Base-by-base conservation (phyloP, 768 basidiomycete genomes). In the Lactarius hatsudake region DNA sequence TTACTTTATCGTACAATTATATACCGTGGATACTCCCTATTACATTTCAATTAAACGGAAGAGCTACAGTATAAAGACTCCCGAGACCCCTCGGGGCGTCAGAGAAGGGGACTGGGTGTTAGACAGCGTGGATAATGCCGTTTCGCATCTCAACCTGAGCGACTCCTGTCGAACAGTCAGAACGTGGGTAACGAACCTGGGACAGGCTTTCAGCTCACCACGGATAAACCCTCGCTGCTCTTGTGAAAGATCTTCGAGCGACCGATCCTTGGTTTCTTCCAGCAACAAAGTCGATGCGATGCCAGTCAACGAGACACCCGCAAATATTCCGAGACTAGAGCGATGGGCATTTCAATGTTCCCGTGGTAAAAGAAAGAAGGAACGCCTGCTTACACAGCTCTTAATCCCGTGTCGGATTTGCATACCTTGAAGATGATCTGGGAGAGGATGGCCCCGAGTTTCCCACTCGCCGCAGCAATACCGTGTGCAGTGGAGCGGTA, bases 401-500 rank as follows among this genome's bases (percentile, higher is more conserved):
- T 70, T 45, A 79, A 67, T 61, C 71, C 15, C 76, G 59, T 58
- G 51, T 65, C 62, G n/a, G 48, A 72, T 18, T 1, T 1, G 36
- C 17, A 2, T 42, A 57, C 72, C 28, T 68, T 45, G 23, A 78
- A 79, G 13, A 71, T 77, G 55, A 81, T 67, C 61, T 78, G 76
- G 1, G 80, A 74, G 42, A 80, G 65, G 74, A 83, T 77, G 42
- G 81, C 80, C n/a, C 82, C 82, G 38, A 76, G 57, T 68, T 82
- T 82, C 42, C 81, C 81, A 51, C 73, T 73, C 1, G 80, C 81
- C 1, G 81, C 81, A 1, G 78, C 76, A 67, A 82, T 77, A 20
- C 81, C 82, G 67, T 81, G 80, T 3, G 78, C 79, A 2, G 79
- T 78, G 4, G 78, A 77, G 26, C 81, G 76, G 69, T 81, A 80